Evolutionary conservation across 768 basidiomycete species (phyloP).

Genomic region (Termitomyces sp.): DNA sequence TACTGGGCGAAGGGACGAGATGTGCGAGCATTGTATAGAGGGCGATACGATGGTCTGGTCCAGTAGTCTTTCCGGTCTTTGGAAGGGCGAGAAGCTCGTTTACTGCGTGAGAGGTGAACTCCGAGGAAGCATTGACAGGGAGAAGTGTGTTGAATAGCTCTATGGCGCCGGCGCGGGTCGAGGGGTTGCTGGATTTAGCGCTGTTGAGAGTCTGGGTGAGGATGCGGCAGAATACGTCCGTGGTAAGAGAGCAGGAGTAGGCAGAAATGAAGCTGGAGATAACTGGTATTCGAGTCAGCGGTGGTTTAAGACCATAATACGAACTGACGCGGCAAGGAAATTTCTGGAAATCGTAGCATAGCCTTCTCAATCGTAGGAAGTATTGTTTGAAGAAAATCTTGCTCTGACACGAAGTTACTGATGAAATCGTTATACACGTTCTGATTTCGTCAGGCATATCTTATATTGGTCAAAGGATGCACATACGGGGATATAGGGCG

Average conservation of each 20-base stretch:
- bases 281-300: conserved; percentile 27
- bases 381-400: conserved; percentile 47
- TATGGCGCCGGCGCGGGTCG: conserved; percentile 51
- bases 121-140: conserved; percentile 23
- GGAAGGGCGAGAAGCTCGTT: conserved; percentile 71
- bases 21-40: conserved; percentile 73
- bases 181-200: conserved; percentile 67
- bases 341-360: conserved; percentile 76
- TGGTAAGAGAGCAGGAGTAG: conserved; percentile 44
- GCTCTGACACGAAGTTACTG: conserved; percentile 37
- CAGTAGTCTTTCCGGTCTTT: conserved; percentile 78
- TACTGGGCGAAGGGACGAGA: conserved; percentile 37
- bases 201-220: conserved; percentile 57
- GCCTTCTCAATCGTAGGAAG: conserved; percentile 78
- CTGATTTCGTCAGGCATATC: conserved; percentile 23
- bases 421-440: conserved; percentile 61
- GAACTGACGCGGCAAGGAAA: conserved; percentile 55
- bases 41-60: conserved; percentile 78
- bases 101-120: conserved; percentile 39
- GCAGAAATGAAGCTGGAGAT: conserved; percentile 52
- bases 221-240: conserved; percentile 44
- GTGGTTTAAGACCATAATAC: neutral
- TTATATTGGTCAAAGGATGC: neutral
- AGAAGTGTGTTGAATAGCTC: conserved; percentile 51
- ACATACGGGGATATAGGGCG: conserved; percentile 54